Base-by-base conservation (phyloP, 441 rosid species). In the Erodium trifolium region DNA sequence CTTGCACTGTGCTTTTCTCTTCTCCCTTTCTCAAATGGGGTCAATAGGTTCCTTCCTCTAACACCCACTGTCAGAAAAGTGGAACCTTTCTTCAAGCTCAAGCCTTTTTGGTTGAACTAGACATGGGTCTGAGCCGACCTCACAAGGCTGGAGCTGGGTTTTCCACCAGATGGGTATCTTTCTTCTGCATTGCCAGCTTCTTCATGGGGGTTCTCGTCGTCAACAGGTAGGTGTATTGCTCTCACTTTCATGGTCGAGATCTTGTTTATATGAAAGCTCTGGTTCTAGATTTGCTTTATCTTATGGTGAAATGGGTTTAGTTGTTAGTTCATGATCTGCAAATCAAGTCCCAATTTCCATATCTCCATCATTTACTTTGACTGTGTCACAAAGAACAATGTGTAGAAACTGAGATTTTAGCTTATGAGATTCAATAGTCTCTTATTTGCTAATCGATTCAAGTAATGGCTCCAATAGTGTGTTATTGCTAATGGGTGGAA, bases 141-240 rank as follows among this genome's bases (percentile, higher is more conserved):
- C 94, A 82, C 73, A 93, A 87, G 78, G 72, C 81, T 73, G 77
- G 65, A 73, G 82, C 78, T 76, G 97, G 96, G 77, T 83, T 93
- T 66, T 87, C 97, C 67, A 81, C 91, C 63, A 85, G 84, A 84
- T 89, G 96, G 91, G 95, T 89, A 70, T 79, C 86, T 71, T 18
- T 86, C 70, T 89, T 88, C 80, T 93, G 96, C 86, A 80, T 86
- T 83, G 88, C 88, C 68, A 93, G 96, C 83, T 93, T 93, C 84
- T 74, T 91, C 85, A 83, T 87, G 47, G 97, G 97, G 65, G 88
- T 84, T 83, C 85, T 91, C 81, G 82, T 91, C 75, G 88, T 89
- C 72, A 83, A 91, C 92, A 93, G 98, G 98, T 88, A 69, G 6
- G 6, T 51, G 53, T 34, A 59, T 67, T 37, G 41, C 41, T 37